Base-by-base conservation (phyloP, 2,329 filamentous ascomycete species). In the Ophiostoma himal-ulmi region DNA sequence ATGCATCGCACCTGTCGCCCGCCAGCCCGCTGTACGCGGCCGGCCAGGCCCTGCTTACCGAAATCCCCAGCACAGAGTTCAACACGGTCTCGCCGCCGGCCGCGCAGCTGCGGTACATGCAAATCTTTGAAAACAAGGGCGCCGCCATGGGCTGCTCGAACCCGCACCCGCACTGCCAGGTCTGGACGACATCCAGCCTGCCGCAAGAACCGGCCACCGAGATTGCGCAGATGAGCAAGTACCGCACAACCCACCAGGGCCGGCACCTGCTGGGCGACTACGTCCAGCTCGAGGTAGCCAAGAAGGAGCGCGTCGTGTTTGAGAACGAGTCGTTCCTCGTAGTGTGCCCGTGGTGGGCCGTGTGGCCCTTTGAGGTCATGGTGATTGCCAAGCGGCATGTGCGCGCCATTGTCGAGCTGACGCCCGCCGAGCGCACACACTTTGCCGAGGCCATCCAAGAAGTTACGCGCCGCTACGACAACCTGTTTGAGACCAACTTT, bases 111-210 rank as follows among this genome's bases (percentile, higher is more conserved):
- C 88, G 91, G 69, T 98, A 96, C 81, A 97, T 99, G 94, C 95
- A 99, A 78, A 98, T 99, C 74, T 99, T 99, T 73, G 95, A 99
- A 82, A 99, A 99, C 83, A 99, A 99, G 81, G 95, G 95, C 68
- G 89, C 91, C 0, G 93, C 94, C 13, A 99, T 99, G 95, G 95
- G 95, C 68, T 99, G 95, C 83, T 98, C 94, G 1, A 99, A 99
- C 79, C 95, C 95, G 0, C 95, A 99, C 79, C 95, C 95, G 0
- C 95, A 99, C 81, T 94, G 95, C 71, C 95, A 99, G 79, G 85
- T 97, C 73, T 99, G 95, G 95, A 95, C 93, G 1, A 96, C 94
- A 0, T 97, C 92, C 30, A 91, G 89, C 7, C 82, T 97, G 75
- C 95, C 95, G 0, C 94, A 98, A 78, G 95, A 99, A 80, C 93